These are phyloP conservation scores for Waltergamsia citrina DNA, from an alignment of 2,329 filamentous ascomycete species.

Conservation along the genomic window DNA sequence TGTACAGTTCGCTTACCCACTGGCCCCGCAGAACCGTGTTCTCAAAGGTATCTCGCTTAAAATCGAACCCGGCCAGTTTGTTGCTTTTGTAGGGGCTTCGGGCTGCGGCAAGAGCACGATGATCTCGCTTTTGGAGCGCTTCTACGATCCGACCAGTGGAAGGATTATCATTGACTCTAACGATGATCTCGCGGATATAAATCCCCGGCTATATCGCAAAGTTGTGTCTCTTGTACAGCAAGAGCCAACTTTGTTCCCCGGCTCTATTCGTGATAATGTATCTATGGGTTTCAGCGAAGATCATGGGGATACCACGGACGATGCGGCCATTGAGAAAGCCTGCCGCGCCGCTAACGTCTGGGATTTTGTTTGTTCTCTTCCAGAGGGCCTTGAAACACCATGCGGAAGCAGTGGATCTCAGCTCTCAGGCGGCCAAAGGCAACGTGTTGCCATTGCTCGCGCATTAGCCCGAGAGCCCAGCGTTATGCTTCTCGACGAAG, in stretches of 20 bases:
- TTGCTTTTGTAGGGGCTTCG: constrained; percentile 86
- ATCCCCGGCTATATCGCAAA: constrained; percentile 34
- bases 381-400: constrained; percentile 80
- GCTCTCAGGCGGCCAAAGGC: constrained; percentile 48
- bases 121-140: constrained; percentile 84
- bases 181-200: constrained; percentile 17
- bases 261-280: constrained; percentile 29
- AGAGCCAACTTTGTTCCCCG: constrained; percentile 35
- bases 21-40: constrained; percentile 15
- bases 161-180: constrained; percentile 62
- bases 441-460: constrained; percentile 40
- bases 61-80: constrained; percentile 67
- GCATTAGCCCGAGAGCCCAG: constrained; percentile 84
- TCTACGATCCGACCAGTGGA: constrained; percentile 83
- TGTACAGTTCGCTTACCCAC: constrained; percentile 42
- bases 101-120: constrained; percentile 94
- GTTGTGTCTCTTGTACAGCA: constrained; percentile 37
- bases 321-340: constrained; percentile 47
- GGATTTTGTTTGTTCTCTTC: constrained; percentile 65
- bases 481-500: constrained; percentile 88
- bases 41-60: constrained; percentile 19
- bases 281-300: constrained; percentile 24
- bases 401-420: constrained; percentile 65
- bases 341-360: constrained; percentile 37
- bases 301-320: constrained; percentile 33